Evolutionary conservation across 1,139 yeast genomes (phyloP), one percentile per base, ranked within the genome.

Genomic region (Hyphopichia burtonii): DNA sequence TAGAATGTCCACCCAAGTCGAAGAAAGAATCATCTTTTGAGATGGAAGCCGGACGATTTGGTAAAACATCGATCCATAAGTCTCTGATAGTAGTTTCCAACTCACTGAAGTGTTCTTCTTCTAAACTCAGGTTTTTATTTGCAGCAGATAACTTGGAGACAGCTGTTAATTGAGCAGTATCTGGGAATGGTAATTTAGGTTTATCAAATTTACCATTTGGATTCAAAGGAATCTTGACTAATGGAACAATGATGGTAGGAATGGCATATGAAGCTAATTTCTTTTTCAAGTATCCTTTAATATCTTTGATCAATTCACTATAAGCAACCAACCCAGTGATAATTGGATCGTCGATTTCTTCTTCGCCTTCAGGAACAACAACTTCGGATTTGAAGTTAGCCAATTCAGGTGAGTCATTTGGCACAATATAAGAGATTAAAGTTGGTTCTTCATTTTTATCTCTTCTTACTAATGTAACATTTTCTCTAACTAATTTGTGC

Each of bases 151-250:
- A 68, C 49, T 64, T 63, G 5, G 90, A 76, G 35, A 84, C 93
- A 12, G 82, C 78, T 19, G 81, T 79, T 49, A 93, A 71, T 65
- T 91, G 97, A 25, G 86, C 93, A 31, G 89, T 78, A 46, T 87
- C 89, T 42, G 99, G 99, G 78, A 87, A 89, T 40, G 97, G 98
- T 51, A 93, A 74, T 56, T 93, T 91, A 31, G 98, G 99, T 68
- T 94, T 94, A 66, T 94, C 99, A 41, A 94, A 90, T 66, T 94
- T 94, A 56, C 99, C 99, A 61, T 94, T 94, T 44, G 99, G 99
- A 65, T 94, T 94, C 65, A 94, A 74, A 16, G 99, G 99, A 59
- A 94, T 70, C 58, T 82, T 83, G 27, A 76, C 75, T 71, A 94
- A 74, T 22, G 97, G 98, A 41, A 94, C 93, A 56, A 93, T 83